These are phyloP conservation scores for Penicillium lagena DNA, from an alignment of 495 filamentous ascomycete species.

Conservation along the genomic window DNA sequence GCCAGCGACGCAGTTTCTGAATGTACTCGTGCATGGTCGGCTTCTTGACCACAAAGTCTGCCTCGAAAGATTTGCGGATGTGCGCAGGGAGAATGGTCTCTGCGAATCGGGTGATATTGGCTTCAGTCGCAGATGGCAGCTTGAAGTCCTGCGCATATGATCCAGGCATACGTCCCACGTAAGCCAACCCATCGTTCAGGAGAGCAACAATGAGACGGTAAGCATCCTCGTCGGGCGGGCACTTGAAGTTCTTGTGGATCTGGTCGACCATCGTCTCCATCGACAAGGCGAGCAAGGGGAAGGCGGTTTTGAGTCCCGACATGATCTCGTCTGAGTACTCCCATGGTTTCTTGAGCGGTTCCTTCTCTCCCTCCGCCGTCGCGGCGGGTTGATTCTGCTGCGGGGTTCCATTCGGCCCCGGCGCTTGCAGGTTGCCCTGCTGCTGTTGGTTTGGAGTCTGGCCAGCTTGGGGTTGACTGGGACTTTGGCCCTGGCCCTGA, in stretches of 20 bases:
- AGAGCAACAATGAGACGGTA: conserved; percentile 96
- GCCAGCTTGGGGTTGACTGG: conserved; percentile 23
- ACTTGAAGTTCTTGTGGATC: conserved; percentile 97
- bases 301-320: conserved; percentile 88
- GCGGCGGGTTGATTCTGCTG: conserved; percentile 20
- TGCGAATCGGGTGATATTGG: conserved; percentile 92
- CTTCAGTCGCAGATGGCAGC: conserved; percentile 81
- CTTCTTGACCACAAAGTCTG: conserved; percentile 87
- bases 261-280: conserved; percentile 99
- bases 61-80: conserved; percentile 90
- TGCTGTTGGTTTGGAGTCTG: conserved; percentile 15
- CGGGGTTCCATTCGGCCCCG: conserved; percentile 28
- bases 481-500: conserved; percentile 17
- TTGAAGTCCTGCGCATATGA: conserved; percentile 89
- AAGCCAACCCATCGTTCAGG: conserved; percentile 85
- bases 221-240: conserved; percentile 95
- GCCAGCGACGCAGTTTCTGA: conserved; percentile 91
- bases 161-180: conserved; percentile 77
- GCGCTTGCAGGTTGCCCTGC: conserved; percentile 33
- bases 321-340: conserved; percentile 94
- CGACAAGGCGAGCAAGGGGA: conserved; percentile 88
- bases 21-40: conserved; percentile 98
- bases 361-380: conserved; percentile 25
- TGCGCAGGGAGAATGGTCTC: conserved; percentile 92
- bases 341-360: conserved; percentile 73